Percentiles rank a stretch among this genome's conserved stretches.
These are phyloP conservation scores for Herpetomonas samuelpessoai DNA, from an alignment of 208 protist species.

Conservation along the genomic window DNA sequence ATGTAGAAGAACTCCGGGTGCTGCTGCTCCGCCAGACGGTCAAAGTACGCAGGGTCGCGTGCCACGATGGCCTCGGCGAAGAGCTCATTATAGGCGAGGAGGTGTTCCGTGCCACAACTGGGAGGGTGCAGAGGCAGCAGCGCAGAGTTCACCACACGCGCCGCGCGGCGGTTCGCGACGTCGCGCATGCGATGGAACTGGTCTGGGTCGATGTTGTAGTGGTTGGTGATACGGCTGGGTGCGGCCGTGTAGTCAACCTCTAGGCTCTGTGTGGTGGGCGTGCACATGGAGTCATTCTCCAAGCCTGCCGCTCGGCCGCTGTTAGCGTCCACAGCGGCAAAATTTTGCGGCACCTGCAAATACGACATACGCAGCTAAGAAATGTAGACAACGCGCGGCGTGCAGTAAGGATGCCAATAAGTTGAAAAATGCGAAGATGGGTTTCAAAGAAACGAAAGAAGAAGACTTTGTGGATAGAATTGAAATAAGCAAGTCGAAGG, in stretches of 20 bases:
- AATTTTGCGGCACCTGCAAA: no score
- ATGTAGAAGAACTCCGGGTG: constrained; percentile 93
- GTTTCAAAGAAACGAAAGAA: no score
- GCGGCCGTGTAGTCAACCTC: background rate
- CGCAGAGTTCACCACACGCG: constrained; percentile 49
- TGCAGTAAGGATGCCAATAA: no score
- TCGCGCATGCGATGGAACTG: constrained; percentile 8
- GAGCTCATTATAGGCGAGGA: constrained; percentile 86
- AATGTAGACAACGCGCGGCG: no score
- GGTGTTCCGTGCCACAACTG: constrained; percentile 61
- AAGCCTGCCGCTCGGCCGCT: background rate
- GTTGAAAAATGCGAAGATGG: no score
- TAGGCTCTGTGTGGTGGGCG: background rate
- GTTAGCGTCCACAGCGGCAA: no score
- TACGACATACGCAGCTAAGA: no score
- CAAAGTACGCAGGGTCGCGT: constrained; percentile 88
- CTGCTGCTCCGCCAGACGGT: constrained; percentile 71
- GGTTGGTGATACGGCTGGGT: background rate
- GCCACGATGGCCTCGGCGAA: constrained; percentile 74
- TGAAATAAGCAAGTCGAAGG: no score
- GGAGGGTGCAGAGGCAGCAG: constrained; percentile 52
- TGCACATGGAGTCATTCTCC: background rate
- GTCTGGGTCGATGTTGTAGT: background rate
- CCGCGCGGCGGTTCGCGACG: constrained; percentile 27
- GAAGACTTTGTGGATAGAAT: no score